phyloP scores from a whole-genome alignment of 768 basidiomycete species.

The Tephrocybe sp. region DNA sequence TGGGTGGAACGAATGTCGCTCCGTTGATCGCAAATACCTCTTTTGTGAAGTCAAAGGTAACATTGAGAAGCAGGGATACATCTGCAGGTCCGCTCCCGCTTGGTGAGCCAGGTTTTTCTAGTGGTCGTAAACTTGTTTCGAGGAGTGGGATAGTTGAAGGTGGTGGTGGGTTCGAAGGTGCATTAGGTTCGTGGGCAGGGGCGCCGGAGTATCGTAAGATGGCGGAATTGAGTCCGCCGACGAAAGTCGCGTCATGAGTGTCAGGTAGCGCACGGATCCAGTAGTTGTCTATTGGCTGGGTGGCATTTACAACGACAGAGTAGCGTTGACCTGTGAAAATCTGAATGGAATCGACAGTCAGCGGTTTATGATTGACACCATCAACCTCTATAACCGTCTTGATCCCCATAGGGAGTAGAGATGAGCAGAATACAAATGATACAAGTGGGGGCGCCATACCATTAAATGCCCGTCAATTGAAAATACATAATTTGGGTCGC shows the following conservation, averaged over 20 bases:
- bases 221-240: slow-evolving; percentile 5
- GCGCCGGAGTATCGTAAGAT: slow-evolving; percentile 7
- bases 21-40: background rate
- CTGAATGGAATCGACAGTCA: background rate
- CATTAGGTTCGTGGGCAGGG: background rate
- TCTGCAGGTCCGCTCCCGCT: background rate
- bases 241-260: background rate
- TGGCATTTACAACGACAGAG: background rate
- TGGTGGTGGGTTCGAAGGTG: background rate
- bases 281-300: slow-evolving; percentile 1
- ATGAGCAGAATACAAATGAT: background rate
- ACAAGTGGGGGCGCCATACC: slow-evolving; percentile 12
- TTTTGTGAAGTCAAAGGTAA: background rate
- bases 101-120: background rate
- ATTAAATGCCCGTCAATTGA: slow-evolving; percentile 42
- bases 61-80: background rate
- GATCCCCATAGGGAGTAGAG: too few species aligned
- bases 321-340: slow-evolving; percentile 6
- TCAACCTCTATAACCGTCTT: slow-evolving; percentile 7
- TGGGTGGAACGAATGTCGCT: background rate
- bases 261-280: slow-evolving; percentile 2
- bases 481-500: slow-evolving; percentile 36
- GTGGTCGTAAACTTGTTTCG: background rate
- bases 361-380: background rate
- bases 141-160: background rate